Evolutionary conservation across 2,329 filamentous ascomycete genomes (phyloP), one percentile per base, ranked within the genome.

Genomic region (Neofusicoccum kwambonambiense): DNA sequence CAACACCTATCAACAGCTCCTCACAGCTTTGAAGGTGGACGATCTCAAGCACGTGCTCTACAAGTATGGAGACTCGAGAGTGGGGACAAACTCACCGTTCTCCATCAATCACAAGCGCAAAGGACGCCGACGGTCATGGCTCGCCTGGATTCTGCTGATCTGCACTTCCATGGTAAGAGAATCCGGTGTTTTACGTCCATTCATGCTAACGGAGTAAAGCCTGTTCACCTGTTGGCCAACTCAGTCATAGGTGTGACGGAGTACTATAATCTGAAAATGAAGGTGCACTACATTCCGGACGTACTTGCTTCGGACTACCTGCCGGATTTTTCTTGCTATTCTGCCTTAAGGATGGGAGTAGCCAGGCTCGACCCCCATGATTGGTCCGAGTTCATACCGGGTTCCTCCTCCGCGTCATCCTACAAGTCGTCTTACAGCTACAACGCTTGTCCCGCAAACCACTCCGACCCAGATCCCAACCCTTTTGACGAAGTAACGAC

Each of bases 21-120:
- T 74, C 11, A 74, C 73, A 1, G 70, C 71, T 0, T 57, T 75
- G 19, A 71, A 69, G 13, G 67, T 71, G 3, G 65, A 66, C 17
- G 73, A 75, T 56, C 34, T 74, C 17, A 71, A 70, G 45, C 61
- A 69, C 44, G 68, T 69, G 42, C 67, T 75, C 0, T 66, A 68
- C 45, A 74, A 72, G 49, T 74, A 69, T 51, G 74, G 73, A 12
- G 72, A 74, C 60, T 72, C 71, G 15, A 68, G 70, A 63, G 70
- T 74, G 11, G 73, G 73, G 4, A 75, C 73, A n/a, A 74, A 75
- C 57, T 73, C 70, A 12, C 74, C 74, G 0, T 74, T 74, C 66
- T 72, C 67, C 35, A 75, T 74, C 62, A 73, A 72, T 11, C 71
- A 71, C 47, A 75, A 74, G 50, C 47, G 62, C 39, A 45, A 66